phyloP scores from a whole-genome alignment of 2,329 filamentous ascomycete species.

The Penicillium sp. region DNA sequence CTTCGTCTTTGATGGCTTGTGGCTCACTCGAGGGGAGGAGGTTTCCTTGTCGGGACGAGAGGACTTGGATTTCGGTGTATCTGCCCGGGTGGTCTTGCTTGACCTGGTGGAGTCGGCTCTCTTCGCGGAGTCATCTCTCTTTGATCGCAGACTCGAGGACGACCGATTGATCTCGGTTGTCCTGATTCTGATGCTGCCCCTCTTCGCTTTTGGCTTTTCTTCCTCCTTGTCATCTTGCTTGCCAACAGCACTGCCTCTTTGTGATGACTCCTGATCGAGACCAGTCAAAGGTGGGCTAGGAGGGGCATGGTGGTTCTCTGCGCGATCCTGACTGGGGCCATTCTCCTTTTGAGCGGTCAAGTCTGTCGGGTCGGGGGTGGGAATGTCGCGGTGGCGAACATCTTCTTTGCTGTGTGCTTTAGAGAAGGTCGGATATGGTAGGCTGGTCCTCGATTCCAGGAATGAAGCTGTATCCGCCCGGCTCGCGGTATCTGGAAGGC shows the following conservation, averaged over 20 bases:
- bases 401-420: conserved; percentile 89
- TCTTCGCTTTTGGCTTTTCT: conserved; percentile 32
- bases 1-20: conserved; percentile 32
- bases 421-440: conserved; percentile 77
- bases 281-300: conserved; percentile 46
- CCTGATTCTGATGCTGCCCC: conserved; percentile 32
- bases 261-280: conserved; percentile 36
- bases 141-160: conserved; percentile 37
- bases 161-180: conserved; percentile 35
- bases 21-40: conserved; percentile 31
- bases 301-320: conserved; percentile 34
- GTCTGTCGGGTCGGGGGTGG: conserved; percentile 69
- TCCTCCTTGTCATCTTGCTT: conserved; percentile 28
- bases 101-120: conserved; percentile 35
- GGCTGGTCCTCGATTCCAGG: conserved; percentile 43
- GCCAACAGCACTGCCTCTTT: conserved; percentile 30
- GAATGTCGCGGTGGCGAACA: conserved; percentile 49
- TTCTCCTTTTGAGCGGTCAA: conserved; percentile 47
- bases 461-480: conserved; percentile 33
- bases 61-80: conserved; percentile 35
- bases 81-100: conserved; percentile 32
- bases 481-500: conserved; percentile 34
- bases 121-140: conserved; percentile 35
- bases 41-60: conserved; percentile 30
- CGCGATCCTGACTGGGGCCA: conserved; percentile 18